Percentiles rank a stretch among this genome's conserved stretches.
These are phyloP conservation scores for Yamadazyma laniorum DNA, from an alignment of 805 yeast species.

Conservation along the genomic window DNA sequence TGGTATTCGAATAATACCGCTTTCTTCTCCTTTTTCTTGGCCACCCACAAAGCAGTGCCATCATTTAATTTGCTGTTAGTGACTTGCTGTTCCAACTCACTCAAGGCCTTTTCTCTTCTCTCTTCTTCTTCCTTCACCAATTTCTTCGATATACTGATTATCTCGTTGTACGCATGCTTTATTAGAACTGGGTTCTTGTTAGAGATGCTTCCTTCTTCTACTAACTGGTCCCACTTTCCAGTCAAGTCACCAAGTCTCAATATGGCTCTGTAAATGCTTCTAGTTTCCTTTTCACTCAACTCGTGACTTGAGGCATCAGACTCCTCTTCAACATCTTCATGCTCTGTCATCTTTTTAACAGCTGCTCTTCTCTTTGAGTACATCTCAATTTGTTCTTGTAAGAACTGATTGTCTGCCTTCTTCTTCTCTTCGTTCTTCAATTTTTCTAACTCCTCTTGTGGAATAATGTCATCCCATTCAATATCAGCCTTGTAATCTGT, in stretches of 20 bases:
- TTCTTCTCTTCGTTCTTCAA: conserved; percentile 90
- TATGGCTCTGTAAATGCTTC: conserved; percentile 81
- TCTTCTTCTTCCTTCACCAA: conserved; percentile 64
- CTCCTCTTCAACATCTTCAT: conserved; percentile 32
- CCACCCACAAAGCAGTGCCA: conserved; percentile 51
- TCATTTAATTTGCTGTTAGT: conserved; percentile 36
- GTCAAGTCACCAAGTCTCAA: conserved; percentile 77
- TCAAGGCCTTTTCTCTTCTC: conserved; percentile 53
- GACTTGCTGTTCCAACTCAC: conserved; percentile 61
- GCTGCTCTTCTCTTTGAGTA: conserved; percentile 79
- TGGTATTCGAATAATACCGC: conserved; percentile 87
- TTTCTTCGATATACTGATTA: conserved; percentile 59
- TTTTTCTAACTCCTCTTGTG: conserved; percentile 85
- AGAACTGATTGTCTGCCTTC: conserved; percentile 78
- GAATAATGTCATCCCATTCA: conserved; percentile 98
- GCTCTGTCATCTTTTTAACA: conserved; percentile 50
- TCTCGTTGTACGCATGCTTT: conserved; percentile 72
- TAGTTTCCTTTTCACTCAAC: conserved; percentile 80
- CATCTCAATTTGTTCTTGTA: conserved; percentile 88
- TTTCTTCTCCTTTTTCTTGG: conserved; percentile 79
- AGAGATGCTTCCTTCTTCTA: conserved; percentile 85
- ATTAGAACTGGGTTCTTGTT: conserved; percentile 79
- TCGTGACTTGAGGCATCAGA: conserved; percentile 45
- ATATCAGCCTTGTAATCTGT: conserved; percentile 98
- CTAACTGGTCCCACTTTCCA: conserved; percentile 76